Evolutionary conservation across 73 alveolate genomes (phyloP), one percentile per base, ranked within the genome.

Genomic region (Diophrys sp.): DNA sequence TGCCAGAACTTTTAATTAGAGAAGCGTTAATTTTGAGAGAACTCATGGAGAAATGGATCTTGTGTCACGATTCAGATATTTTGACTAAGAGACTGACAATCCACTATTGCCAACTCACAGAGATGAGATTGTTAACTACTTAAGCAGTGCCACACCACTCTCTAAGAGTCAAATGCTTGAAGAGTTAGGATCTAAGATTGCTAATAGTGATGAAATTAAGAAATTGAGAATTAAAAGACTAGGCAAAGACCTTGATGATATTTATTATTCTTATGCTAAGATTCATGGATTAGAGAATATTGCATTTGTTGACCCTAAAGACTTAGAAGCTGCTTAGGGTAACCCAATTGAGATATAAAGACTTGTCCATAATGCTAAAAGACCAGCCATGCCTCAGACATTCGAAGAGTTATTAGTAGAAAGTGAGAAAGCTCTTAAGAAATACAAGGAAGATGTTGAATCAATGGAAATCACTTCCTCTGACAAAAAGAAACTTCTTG

Each of bases 231-330:
- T 73, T 54, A 73, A 33, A 54, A 31, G 89, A 44, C 31, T 25
- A 26, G 93, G 89, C 69, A 86, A 74, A 54, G 93, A 86, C 71
- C 79, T 30, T 73, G 83, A 86, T 55, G 89, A 83, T 31, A 23
- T 79, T 33, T 80, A 66, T 80, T 86, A 89, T 89, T 28, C 70
- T 53, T 73, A 73, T 53, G 93, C 89, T 23, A 86, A 80, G 79
- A 74, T 86, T 29, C 93, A 86, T 68, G 93, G 93, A n/a, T 81
- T 86, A 5, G 93, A 86, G 44, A 86, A 86, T 53, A 79, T 86
- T 62, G 93, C 93, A 1, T 80, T 76, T 34, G 77, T 80, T 33
- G 89, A 80, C 66, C 56, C 71, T 1, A 53, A 80, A 8, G 87
- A 79, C 18, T 25, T 80, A 28, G 33, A 34, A 23, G 86, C 54